phyloP scores from a whole-genome alignment of 1,284 basidiomycete genomes.

The Austroboletus novae-zelandiae region DNA sequence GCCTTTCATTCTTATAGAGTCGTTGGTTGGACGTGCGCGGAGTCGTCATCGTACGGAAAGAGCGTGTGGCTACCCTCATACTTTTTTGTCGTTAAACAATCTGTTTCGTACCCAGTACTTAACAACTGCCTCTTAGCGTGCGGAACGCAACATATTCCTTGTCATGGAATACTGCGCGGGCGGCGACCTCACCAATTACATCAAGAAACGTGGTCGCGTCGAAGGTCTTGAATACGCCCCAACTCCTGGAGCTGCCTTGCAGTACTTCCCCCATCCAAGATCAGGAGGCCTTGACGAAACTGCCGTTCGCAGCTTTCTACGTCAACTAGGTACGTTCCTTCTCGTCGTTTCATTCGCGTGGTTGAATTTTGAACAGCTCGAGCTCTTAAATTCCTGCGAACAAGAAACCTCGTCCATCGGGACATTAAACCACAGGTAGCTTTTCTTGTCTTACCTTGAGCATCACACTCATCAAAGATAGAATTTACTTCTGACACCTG shows the following conservation, averaged over 20 bases:
- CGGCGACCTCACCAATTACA: slow-evolving; percentile 94
- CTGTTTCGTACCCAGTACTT: slow-evolving; percentile 6
- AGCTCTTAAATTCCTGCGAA: slow-evolving; percentile 89
- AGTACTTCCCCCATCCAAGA: slow-evolving; percentile 88
- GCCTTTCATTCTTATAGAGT: slow-evolving; percentile 1
- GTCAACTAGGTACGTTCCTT: slow-evolving; percentile 75
- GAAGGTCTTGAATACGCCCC: slow-evolving; percentile 82
- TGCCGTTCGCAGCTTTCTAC: slow-evolving; percentile 89
- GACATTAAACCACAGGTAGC: slow-evolving; percentile 94
- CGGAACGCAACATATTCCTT: slow-evolving; percentile 92
- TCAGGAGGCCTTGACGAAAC: slow-evolving; percentile 90
- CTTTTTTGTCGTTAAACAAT: background rate
- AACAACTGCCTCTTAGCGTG: slow-evolving; percentile 56
- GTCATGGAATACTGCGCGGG: slow-evolving; percentile 98
- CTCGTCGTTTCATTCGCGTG: slow-evolving; percentile 1
- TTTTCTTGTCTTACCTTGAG: background rate
- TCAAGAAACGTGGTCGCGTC: slow-evolving; percentile 89
- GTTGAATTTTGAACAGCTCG: slow-evolving; percentile 62
- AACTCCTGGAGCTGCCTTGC: slow-evolving; percentile 60
- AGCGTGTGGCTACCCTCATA: background rate
- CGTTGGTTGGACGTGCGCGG: background rate
- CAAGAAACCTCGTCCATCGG: slow-evolving; percentile 89
- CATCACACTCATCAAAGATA: slow-evolving; percentile 32
- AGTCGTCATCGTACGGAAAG: background rate
- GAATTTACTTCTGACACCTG: slow-evolving; percentile 89